Percentiles rank a stretch among this genome's conserved stretches.
These are phyloP conservation scores for Oxyria digyna DNA, from an alignment of 148 eudicot species.

Conservation along the genomic window DNA sequence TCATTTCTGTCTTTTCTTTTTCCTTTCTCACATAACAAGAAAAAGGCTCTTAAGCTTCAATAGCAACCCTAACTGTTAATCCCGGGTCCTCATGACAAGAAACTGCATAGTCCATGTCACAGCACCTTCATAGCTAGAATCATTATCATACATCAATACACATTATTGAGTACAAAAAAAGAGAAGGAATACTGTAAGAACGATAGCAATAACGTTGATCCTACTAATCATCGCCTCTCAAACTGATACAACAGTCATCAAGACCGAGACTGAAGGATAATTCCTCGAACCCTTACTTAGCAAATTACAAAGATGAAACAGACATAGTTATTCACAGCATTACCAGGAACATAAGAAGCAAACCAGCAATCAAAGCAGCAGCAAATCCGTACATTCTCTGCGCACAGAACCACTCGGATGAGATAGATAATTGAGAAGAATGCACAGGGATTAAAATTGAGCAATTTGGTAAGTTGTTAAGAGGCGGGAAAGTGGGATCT, in stretches of 20 bases:
- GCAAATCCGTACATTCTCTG: constrained; percentile 7
- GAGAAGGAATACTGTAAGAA: too few relatives aligned
- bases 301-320: constrained; percentile 3
- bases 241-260: not conserved
- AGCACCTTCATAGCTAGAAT: not conserved
- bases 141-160: not conserved
- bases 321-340: not conserved
- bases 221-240: not conserved
- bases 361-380: constrained; percentile 11
- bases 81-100: not conserved
- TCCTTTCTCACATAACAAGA: not conserved
- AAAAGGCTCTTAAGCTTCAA: not conserved
- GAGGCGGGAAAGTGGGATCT: not conserved
- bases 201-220: not conserved
- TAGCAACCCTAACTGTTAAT: not conserved
- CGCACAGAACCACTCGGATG: not conserved
- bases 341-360: constrained; percentile 9
- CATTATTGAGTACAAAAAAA: not conserved
- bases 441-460: not conserved
- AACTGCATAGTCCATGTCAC: not conserved
- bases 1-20: not conserved
- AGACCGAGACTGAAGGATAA: not conserved
- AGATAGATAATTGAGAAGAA: not conserved
- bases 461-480: not conserved
- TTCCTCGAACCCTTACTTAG: not conserved